Base-by-base conservation (phyloP, 331 rosid species). In the Rhamnella rubrinervis region DNA sequence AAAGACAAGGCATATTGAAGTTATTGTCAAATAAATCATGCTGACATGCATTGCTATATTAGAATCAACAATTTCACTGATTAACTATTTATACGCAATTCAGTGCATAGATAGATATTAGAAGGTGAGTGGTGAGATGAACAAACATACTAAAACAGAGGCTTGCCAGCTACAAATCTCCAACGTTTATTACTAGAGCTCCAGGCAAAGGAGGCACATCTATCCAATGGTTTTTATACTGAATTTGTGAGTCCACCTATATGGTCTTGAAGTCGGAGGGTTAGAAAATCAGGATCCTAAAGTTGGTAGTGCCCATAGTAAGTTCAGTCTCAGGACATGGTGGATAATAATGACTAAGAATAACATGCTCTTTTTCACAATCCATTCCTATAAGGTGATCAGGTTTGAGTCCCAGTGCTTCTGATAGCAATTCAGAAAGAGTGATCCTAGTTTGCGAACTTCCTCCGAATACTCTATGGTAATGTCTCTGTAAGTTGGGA, bases 261-360 rank as follows among this genome's bases (percentile, higher is more conserved):
- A 17, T 46, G 66, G 53, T 75, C 71, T 55, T 61, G 71, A 4
- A 76, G 66, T 26, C 69, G 60, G 8, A 76, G 44, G 5, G 80
- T 68, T 21, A 68, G 14, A 31, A 75, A 62, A 41, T 18, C 17
- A 7, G 51, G 38, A 17, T 75, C 71, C 1, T 65, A 15, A 55
- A 71, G 8, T 68, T 62, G 51, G 19, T 59, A 16, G 73, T 62
- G 8, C 59, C 71, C 57, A 55, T 25, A 25, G 75, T 68, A 7
- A 68, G 44, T 46, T 68, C 61, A 18, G 70, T 75, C 70, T 62
- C 47, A 4, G 80, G 80, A 56, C 66, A 62, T 6, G 80, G 70
- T 0, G 75, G 55, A 50, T 40, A 59, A 31, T 63, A 61, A 50
- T 61, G 65, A 50, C 65, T 6, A 4, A 61, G 14, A 52, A 75